A percentile compares a stretch with the other conserved stretches of the same genome.
Conservation (phyloP, 2,329 filamentous ascomycete genomes). For the Cladosporium sp. region DNA sequence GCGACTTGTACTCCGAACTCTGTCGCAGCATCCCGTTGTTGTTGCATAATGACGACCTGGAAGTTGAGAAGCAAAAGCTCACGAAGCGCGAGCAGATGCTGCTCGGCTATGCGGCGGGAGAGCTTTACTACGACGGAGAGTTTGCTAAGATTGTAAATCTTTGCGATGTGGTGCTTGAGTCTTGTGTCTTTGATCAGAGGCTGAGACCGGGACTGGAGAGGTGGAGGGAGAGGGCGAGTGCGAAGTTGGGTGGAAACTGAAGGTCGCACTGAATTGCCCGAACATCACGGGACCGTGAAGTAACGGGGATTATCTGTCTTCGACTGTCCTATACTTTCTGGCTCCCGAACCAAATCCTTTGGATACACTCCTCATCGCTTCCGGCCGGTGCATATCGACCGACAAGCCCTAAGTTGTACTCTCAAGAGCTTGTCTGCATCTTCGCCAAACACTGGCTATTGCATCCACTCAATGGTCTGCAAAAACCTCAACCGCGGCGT, state of each 20-base stretch:
- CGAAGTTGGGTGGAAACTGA: constrained; percentile 13
- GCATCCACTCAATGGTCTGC: neutral
- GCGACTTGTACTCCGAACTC: constrained; percentile 22
- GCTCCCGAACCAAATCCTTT: too few relatives aligned
- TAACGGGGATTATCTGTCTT: too few relatives aligned
- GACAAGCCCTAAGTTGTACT: too few relatives aligned
- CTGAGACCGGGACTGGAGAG: constrained; percentile 19
- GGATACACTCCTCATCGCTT: too few relatives aligned
- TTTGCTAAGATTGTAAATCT: neutral
- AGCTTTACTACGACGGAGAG: constrained; percentile 49
- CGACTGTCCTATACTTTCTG: too few relatives aligned
- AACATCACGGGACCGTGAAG: too few relatives aligned
- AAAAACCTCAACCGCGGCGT: constrained; percentile 6
- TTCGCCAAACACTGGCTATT: neutral
- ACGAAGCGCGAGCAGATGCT: constrained; percentile 28
- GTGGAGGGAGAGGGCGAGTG: constrained; percentile 23
- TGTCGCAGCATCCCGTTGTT: constrained; percentile 19
- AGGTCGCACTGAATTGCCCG: neutral
- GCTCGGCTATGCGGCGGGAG: constrained; percentile 51
- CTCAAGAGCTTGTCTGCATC: too few relatives aligned
- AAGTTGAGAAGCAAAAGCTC: constrained; percentile 19
- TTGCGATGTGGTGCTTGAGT: constrained; percentile 17
- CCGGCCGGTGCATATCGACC: too few relatives aligned
- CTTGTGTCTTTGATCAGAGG: constrained; percentile 24
- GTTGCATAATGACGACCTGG: neutral